Percentiles rank a stretch among this genome's conserved stretches.
phyloP scores from a whole-genome alignment of 179 eudicot genomes.

The Silene noctiflora region DNA sequence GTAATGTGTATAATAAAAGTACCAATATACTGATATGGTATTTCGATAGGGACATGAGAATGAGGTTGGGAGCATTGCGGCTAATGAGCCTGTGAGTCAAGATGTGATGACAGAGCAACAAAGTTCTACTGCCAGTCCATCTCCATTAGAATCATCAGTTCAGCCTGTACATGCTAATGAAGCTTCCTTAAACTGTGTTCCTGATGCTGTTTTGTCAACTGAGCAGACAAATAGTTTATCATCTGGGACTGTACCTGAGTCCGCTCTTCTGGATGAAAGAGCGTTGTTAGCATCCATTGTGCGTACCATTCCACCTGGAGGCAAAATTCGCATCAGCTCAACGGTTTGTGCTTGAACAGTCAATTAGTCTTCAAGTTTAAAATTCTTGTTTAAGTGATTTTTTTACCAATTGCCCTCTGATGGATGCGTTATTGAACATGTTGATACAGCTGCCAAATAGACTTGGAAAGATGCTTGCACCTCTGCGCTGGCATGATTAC shows the following conservation, averaged over 20 bases:
- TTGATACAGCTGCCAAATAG: slow-evolving; percentile 82
- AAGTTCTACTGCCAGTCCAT: slow-evolving; percentile 38
- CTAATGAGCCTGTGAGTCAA: slow-evolving; percentile 40
- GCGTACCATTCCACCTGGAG: slow-evolving; percentile 92
- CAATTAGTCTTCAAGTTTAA: neutral
- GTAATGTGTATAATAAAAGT: neutral
- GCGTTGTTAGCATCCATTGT: slow-evolving; percentile 78
- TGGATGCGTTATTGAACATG: slow-evolving; percentile 17
- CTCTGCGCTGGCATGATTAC: slow-evolving; percentile 98
- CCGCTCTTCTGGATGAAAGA: slow-evolving; percentile 75
- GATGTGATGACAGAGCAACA: slow-evolving; percentile 38
- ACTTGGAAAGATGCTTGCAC: slow-evolving; percentile 97
- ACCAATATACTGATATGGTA: slow-evolving; percentile 20
- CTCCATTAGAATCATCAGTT: slow-evolving; percentile 43
- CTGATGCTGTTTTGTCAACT: slow-evolving; percentile 34
- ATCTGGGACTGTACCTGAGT: slow-evolving; percentile 40
- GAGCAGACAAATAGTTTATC: slow-evolving; percentile 37
- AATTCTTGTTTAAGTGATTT: neutral
- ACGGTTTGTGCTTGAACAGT: slow-evolving; percentile 51
- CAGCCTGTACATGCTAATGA: slow-evolving; percentile 40
- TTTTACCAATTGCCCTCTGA: slow-evolving; percentile 3
- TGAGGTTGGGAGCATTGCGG: slow-evolving; percentile 28
- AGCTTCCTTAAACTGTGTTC: slow-evolving; percentile 29
- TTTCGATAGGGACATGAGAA: slow-evolving; percentile 38
- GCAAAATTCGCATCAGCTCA: slow-evolving; percentile 86